These are phyloP conservation scores for Papiliotrema flavescens DNA, from an alignment of 1,284 basidiomycete species.

Conservation along the genomic window DNA sequence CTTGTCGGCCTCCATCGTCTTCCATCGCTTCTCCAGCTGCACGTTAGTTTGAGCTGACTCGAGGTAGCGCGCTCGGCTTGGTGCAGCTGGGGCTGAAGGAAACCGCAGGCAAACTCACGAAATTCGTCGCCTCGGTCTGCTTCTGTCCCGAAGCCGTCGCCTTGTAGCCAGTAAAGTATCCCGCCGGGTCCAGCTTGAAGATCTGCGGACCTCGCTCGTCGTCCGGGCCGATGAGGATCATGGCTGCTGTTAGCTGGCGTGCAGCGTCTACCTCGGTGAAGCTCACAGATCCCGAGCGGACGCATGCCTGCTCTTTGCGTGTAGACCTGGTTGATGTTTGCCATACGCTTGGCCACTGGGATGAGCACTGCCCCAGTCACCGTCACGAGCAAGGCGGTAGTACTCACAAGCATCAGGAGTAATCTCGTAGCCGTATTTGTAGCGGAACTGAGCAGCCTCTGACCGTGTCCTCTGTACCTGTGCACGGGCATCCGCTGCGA, in stretches of 20 bases:
- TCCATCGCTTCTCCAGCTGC: slow-evolving; percentile 95
- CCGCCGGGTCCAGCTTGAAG: slow-evolving; percentile 98
- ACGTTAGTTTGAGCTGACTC: not conserved
- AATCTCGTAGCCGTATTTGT: slow-evolving; percentile 98
- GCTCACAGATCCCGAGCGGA: slow-evolving; percentile 87
- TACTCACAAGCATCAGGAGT: slow-evolving; percentile 73
- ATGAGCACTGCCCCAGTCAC: not conserved
- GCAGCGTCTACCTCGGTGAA: not conserved
- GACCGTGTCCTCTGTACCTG: slow-evolving; percentile 84
- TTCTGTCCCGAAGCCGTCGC: slow-evolving; percentile 96
- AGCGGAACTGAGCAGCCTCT: slow-evolving; percentile 92
- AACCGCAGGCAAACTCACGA: slow-evolving; percentile 46
- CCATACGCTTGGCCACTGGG: slow-evolving; percentile 78
- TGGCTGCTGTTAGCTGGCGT: slow-evolving; percentile 57
- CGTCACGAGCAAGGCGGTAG: not conserved
- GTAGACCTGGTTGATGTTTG: slow-evolving; percentile 99
- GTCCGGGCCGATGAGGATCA: slow-evolving; percentile 94
- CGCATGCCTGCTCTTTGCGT: slow-evolving; percentile 97
- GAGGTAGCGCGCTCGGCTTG: too few species aligned
- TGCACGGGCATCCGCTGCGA: slow-evolving; percentile 80
- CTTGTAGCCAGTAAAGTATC: slow-evolving; percentile 97
- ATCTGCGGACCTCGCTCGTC: slow-evolving; percentile 84
- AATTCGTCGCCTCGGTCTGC: slow-evolving; percentile 98
- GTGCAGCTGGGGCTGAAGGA: too few species aligned
- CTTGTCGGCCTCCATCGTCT: slow-evolving; percentile 73